phyloP scores from a whole-genome alignment of 768 basidiomycete species.

The Hypsizygus marmoreus region DNA sequence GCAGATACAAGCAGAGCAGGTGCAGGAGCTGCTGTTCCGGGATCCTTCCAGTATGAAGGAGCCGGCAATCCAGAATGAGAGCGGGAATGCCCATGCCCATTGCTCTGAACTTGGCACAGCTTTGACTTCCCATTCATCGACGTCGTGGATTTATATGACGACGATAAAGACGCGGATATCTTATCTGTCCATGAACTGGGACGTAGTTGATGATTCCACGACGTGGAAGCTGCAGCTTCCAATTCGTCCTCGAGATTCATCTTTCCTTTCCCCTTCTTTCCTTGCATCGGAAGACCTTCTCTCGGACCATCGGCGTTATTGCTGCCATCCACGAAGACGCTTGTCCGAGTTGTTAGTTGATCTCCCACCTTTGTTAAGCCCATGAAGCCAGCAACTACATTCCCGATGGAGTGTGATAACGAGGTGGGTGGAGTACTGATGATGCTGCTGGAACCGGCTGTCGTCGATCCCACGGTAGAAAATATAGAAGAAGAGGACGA shows the following conservation, averaged over 20 bases:
- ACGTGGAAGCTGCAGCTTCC: too few species aligned
- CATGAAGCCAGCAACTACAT: constrained; percentile 42
- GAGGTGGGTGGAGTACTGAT: constrained; percentile 64
- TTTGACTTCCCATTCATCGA: constrained; percentile 34
- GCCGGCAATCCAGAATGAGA: constrained; percentile 40
- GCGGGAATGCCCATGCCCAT: constrained; percentile 35
- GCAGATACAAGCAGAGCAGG: constrained; percentile 56
- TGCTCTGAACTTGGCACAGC: constrained; percentile 23
- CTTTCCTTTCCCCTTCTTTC: constrained; percentile 36
- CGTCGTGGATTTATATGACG: constrained; percentile 38
- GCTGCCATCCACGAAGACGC: constrained; percentile 9
- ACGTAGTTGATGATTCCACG: too few species aligned
- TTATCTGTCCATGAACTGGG: constrained; percentile 43
- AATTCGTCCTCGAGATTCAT: constrained; percentile 31
- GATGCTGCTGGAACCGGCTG: constrained; percentile 41
- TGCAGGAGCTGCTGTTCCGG: constrained; percentile 51
- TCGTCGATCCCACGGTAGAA: constrained; percentile 40
- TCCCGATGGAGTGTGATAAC: constrained; percentile 47
- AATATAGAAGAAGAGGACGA: constrained; percentile 58
- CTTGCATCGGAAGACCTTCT: constrained; percentile 30
- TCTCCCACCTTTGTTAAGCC: constrained; percentile 32
- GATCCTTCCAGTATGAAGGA: constrained; percentile 52
- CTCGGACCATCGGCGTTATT: constrained; percentile 20
- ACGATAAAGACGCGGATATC: constrained; percentile 34
- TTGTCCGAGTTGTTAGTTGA: constrained; percentile 1